Conservation (phyloP, 495 filamentous ascomycete species). For the Tuber umbilicatum region DNA sequence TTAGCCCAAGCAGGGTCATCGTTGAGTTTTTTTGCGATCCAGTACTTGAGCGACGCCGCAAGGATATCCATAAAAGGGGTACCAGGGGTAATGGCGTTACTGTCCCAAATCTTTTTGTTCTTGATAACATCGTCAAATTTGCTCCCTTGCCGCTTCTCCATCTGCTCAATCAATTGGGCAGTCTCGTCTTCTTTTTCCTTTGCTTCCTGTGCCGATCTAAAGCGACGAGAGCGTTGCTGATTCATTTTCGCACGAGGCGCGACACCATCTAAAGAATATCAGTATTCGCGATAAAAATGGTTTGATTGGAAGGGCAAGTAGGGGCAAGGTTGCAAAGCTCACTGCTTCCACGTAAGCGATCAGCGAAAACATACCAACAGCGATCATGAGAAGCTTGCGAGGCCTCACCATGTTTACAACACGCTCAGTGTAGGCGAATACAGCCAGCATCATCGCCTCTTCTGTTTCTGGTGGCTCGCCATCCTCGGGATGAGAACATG, state of each 20-base stretch:
- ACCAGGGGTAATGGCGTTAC: constrained; percentile 94
- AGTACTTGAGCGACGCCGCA: constrained; percentile 84
- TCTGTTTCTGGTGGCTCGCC: constrained; percentile 82
- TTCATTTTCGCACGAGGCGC: constrained; percentile 99
- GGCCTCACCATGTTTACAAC: constrained; percentile 98
- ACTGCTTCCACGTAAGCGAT: constrained; percentile 27
- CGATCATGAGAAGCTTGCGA: constrained; percentile 92
- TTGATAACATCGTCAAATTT: constrained; percentile 55
- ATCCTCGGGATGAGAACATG: constrained; percentile 96
- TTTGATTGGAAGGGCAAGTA: constrained; percentile 61
- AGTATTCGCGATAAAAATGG: constrained; percentile 9
- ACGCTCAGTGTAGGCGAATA: constrained; percentile 95
- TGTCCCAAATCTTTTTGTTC: constrained; percentile 90
- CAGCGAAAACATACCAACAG: constrained; percentile 66
- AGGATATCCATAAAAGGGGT: constrained; percentile 99
- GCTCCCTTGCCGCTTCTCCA: constrained; percentile 63
- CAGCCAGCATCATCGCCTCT: constrained; percentile 98
- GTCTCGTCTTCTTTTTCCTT: constrained; percentile 90
- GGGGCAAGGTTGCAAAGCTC: constrained; percentile 9
- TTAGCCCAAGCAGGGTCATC: constrained; percentile 95
- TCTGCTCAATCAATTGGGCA: constrained; percentile 72
- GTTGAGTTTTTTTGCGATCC: constrained; percentile 93
- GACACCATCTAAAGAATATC: constrained; percentile 53
- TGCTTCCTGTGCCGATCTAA: constrained; percentile 89
- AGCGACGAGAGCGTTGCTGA: constrained; percentile 91